These are phyloP conservation scores for Medicago ruthenica DNA, from an alignment of 306 rosid species.

Conservation along the genomic window DNA sequence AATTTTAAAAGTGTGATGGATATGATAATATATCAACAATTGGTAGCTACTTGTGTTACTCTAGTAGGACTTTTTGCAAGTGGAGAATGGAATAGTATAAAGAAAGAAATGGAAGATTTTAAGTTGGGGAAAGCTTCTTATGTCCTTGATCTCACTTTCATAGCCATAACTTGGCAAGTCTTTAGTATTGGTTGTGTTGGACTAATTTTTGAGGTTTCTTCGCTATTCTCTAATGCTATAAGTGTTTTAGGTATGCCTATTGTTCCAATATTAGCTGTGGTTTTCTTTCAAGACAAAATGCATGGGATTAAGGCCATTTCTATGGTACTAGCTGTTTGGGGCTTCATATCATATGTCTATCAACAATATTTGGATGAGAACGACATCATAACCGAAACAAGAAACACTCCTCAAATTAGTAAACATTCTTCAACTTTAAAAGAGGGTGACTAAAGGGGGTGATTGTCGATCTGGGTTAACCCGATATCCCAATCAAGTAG, in stretches of 20 bases:
- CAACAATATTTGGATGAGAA: conserved; percentile 48
- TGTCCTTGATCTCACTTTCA: conserved; percentile 33
- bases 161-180: conserved; percentile 41
- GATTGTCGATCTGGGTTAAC: background rate
- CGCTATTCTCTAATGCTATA: conserved; percentile 43
- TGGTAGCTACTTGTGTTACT: conserved; percentile 37
- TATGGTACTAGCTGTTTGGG: conserved; percentile 50
- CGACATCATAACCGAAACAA: background rate
- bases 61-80: conserved; percentile 48
- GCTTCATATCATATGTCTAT: conserved; percentile 41
- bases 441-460: background rate
- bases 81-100: conserved; percentile 45
- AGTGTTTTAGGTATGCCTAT: conserved; percentile 44
- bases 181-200: conserved; percentile 42
- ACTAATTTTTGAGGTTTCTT: conserved; percentile 43
- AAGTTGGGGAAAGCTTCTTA: conserved; percentile 43
- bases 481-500: background rate
- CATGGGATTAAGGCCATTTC: conserved; percentile 43
- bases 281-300: conserved; percentile 46
- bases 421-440: conserved; percentile 23
- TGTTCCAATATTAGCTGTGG: conserved; percentile 44
- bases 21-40: conserved; percentile 24
- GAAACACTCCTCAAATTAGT: background rate
- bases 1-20: conserved; percentile 40
- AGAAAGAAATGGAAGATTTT: conserved; percentile 41